Evolutionary conservation across 805 yeast genomes (phyloP), one percentile per base, ranked within the genome.

Genomic region (Clavispora vitiphila): DNA sequence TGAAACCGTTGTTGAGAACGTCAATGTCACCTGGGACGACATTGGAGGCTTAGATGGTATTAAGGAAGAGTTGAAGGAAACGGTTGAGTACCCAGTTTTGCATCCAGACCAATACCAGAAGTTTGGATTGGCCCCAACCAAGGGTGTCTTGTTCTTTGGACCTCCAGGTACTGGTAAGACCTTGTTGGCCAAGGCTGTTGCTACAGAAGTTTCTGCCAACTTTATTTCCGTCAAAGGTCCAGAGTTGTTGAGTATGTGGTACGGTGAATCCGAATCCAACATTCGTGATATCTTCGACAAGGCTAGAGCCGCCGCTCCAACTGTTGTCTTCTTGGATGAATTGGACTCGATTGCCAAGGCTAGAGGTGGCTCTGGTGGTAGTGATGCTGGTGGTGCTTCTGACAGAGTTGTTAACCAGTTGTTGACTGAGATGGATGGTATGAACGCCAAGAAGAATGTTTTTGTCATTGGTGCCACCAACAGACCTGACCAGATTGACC

Each of bases 121-220:
- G 74, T 93, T 93, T 62, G 99, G 99, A 51, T 79, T 93, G 64
- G 82, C 98, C 8, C 99, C 99, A 41, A 83, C 99, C 31, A 90
- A 91, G 71, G 99, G 99, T 74, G 99, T 93, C 53, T 76, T 93
- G 64, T 93, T 93, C 77, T 93, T 86, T 65, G 99, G 99, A 56
- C 99, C 99, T 40, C 99, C 99, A 47, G 99, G 99, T 86, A 93
- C 98, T 47, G 99, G 99, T 89, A 93, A 93, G 74, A 93, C 99
- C 4, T 73, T 93, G 61, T 77, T 93, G 58, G 99, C 99, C 36
- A 93, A 93, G 72, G 99, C 99, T 41, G 98, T 93, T 55, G 99
- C 99, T 37, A 93, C 98, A 37, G 99, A 93, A 67, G 98, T 93
- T 29, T 86, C 96, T 48, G 99, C 99, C 26, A 93, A 93, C 68